These are phyloP conservation scores for Ustilago loliicola DNA, from an alignment of 1,284 basidiomycete genomes.

Conservation along the genomic window DNA sequence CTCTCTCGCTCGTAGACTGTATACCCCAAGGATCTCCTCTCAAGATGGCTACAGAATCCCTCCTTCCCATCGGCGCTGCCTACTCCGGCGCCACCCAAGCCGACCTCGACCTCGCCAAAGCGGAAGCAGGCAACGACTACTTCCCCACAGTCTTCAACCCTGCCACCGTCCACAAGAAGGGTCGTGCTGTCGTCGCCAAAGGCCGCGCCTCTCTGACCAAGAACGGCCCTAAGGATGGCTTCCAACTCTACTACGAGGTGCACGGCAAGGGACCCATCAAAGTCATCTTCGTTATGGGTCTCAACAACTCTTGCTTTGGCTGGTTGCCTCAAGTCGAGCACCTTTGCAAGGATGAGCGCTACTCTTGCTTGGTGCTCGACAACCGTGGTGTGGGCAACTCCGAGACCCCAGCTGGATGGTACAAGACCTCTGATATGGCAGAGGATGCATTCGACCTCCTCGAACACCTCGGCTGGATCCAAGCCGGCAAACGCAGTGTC, in stretches of 20 bases:
- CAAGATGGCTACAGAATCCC: conserved; percentile 45
- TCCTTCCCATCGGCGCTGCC: conserved; percentile 62
- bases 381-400: conserved; percentile 88
- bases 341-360: conserved; percentile 63
- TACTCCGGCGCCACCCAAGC: conserved; percentile 60
- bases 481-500: conserved; percentile 72
- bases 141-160: conserved; percentile 66
- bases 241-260: conserved; percentile 69
- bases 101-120: conserved; percentile 41
- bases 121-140: conserved; percentile 42
- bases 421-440: conserved; percentile 80
- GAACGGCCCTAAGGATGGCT: conserved; percentile 33
- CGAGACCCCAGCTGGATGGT: conserved; percentile 74
- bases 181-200: conserved; percentile 38
- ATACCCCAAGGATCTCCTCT: background rate
- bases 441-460: conserved; percentile 80
- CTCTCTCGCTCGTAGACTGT: background rate
- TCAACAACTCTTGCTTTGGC: conserved; percentile 70
- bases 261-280: conserved; percentile 64
- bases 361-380: conserved; percentile 83
- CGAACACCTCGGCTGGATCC: conserved; percentile 79
- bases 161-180: conserved; percentile 48
- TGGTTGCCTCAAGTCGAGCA: conserved; percentile 71
- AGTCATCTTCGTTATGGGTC: conserved; percentile 69
- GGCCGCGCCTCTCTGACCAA: conserved; percentile 22